Evolutionary conservation across 306 rosid genomes (phyloP).

Genomic region (Neltuma alba): DNA sequence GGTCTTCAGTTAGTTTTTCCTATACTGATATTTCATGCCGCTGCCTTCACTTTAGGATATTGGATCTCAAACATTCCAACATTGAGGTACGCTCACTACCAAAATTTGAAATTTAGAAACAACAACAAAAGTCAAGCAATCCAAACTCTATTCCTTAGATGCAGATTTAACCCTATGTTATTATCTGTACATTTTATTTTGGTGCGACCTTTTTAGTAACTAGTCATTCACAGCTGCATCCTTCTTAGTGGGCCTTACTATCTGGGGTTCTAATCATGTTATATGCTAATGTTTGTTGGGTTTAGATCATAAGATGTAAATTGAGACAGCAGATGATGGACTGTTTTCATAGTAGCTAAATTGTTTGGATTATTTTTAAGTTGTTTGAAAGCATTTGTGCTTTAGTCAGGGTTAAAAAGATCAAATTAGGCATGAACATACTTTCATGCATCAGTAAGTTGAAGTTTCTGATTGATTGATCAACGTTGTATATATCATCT

Average conservation of each 20-base stretch:
- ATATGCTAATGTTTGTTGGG: conserved; percentile 7
- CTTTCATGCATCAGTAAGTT: neutral
- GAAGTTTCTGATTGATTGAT: conserved; percentile 1
- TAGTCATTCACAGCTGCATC: neutral
- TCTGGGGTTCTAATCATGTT: conserved; percentile 1
- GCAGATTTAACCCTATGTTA: conserved; percentile 9
- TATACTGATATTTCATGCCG: conserved; percentile 68
- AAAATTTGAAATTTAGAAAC: neutral
- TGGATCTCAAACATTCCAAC: conserved; percentile 79
- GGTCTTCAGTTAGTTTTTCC: conserved; percentile 85
- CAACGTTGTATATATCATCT: neutral
- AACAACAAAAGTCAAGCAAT: neutral
- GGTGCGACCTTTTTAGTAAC: neutral
- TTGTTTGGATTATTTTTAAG: neutral
- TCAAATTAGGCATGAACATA: conserved; percentile 20
- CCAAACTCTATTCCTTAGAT: conserved; percentile 5
- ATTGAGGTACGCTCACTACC: conserved; percentile 61
- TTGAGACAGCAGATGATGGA: neutral
- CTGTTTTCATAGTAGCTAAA: neutral
- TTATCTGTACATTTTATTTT: conserved; percentile 2
- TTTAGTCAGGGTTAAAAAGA: conserved; percentile 8
- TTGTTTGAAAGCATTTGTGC: conserved; percentile 7
- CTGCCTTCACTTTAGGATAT: conserved; percentile 81
- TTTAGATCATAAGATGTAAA: neutral
- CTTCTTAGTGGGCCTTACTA: neutral